Percentiles rank a stretch among this genome's conserved stretches.
phyloP scores from a whole-genome alignment of 192 early-diverging fungal genomes.

The Podila minutissima region DNA sequence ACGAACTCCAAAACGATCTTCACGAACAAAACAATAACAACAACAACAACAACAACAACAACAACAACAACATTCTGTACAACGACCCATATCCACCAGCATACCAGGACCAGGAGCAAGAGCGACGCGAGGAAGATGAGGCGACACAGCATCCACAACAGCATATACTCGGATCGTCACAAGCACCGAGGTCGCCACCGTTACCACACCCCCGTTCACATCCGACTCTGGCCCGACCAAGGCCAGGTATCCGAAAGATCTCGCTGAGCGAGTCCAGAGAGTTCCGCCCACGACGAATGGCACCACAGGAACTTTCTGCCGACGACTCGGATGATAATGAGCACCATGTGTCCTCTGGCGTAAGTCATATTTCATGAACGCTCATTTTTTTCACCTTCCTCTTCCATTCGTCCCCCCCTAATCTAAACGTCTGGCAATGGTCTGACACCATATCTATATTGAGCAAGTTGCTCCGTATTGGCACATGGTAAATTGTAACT shows the following conservation, averaged over 20 bases:
- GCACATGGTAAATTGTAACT: not conserved
- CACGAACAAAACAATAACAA: not conserved
- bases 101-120: not conserved
- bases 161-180: not conserved
- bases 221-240: not conserved
- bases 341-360: constrained; percentile 21
- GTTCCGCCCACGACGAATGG: constrained; percentile 19
- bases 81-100: not conserved
- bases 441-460: not conserved
- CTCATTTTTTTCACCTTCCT: not conserved
- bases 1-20: not conserved
- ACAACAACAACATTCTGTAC: not conserved
- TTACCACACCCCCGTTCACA: constrained; percentile 4
- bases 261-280: constrained; percentile 28
- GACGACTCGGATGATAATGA: constrained; percentile 24
- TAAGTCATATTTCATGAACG: constrained; percentile 5
- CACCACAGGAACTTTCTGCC: constrained; percentile 10
- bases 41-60: not conserved
- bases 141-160: not conserved
- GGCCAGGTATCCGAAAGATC: constrained; percentile 22
- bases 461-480: constrained; percentile 1
- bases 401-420: not conserved
- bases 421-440: not conserved
- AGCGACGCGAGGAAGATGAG: not conserved
- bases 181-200: constrained; percentile 16